Conservation (phyloP, 352 stramenopile genomes). For the Phytophthora brassicae region DNA sequence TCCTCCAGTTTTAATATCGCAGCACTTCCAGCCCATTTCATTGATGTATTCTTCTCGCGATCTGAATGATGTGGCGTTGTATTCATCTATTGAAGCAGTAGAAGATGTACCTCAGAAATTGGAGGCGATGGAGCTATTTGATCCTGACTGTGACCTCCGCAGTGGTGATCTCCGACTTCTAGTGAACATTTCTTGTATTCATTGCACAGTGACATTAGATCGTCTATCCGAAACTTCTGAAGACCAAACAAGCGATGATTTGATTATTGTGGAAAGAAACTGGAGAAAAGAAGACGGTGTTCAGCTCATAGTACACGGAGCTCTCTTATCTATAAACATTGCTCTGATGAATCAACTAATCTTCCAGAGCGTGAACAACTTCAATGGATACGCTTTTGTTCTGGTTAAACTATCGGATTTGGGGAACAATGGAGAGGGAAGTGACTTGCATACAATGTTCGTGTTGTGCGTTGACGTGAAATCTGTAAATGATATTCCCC, state of each 20-base stretch:
- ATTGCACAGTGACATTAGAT: constrained; percentile 32
- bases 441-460: constrained; percentile 28
- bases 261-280: constrained; percentile 12
- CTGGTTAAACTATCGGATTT: constrained; percentile 46
- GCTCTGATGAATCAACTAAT: constrained; percentile 39
- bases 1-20: constrained; percentile 32
- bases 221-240: constrained; percentile 5
- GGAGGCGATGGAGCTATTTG: constrained; percentile 24
- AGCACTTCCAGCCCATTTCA: constrained; percentile 28
- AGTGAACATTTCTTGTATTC: constrained; percentile 44
- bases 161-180: constrained; percentile 27
- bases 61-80: not conserved
- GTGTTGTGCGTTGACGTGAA: constrained; percentile 42
- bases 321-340: constrained; percentile 35
- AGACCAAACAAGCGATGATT: constrained; percentile 6
- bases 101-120: constrained; percentile 39
- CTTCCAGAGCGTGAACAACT: constrained; percentile 34
- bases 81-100: constrained; percentile 31
- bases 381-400: constrained; percentile 41
- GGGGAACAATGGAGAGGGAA: constrained; percentile 36
- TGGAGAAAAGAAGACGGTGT: constrained; percentile 16
- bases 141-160: constrained; percentile 21
- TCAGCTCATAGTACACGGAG: constrained; percentile 31
- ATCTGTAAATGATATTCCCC: constrained; percentile 36
- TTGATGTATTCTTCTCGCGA: constrained; percentile 3